Evolutionary conservation across 208 protist genomes (phyloP).

Genomic region (Acanthamoeba healyi): DNA sequence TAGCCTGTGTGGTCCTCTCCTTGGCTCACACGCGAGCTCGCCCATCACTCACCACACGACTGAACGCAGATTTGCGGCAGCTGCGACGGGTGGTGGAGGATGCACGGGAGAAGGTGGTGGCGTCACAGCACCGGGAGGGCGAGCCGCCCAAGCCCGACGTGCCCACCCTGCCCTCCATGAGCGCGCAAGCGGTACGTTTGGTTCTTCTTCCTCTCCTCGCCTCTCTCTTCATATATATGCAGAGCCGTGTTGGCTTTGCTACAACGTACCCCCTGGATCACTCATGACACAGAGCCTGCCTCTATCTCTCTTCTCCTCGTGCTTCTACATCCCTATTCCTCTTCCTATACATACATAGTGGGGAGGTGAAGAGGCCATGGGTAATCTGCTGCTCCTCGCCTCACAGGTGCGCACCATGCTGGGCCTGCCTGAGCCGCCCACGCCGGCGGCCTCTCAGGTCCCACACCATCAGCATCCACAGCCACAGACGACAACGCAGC

Average conservation of each 20-base stretch:
- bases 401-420: slow-evolving; percentile 2
- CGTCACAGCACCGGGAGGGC: not conserved
- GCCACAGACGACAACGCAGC: not conserved
- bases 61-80: not conserved
- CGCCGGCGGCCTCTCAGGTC: not conserved
- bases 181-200: slow-evolving; percentile 9
- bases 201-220: not conserved
- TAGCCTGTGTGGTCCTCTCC: not conserved
- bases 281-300: not conserved
- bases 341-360: not conserved
- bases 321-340: not conserved
- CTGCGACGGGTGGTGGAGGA: not conserved
- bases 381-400: slow-evolving; percentile 35
- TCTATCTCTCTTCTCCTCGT: not conserved
- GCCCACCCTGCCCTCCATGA: not conserved
- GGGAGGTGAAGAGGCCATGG: not conserved
- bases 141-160: not conserved
- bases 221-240: not conserved
- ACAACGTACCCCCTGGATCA: not conserved
- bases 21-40: not conserved
- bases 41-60: too few species aligned
- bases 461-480: not conserved
- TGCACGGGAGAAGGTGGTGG: not conserved
- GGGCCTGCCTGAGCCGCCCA: not conserved
- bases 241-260: not conserved